Evolutionary conservation across 345 rosid genomes (phyloP).

Genomic region (Hibiscus mutabilis): DNA sequence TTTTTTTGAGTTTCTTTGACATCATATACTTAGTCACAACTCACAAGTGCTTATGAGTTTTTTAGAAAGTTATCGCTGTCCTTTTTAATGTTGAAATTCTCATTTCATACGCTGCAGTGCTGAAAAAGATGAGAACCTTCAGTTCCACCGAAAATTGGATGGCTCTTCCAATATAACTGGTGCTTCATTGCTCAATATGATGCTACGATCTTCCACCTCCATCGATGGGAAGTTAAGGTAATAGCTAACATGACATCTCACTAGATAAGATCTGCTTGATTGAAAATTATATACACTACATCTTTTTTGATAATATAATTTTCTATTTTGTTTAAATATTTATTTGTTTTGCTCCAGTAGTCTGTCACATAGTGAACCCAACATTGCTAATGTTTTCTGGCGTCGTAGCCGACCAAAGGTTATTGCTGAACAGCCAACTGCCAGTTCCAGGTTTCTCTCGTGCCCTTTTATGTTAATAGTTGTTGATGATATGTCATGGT

Average conservation of each 20-base stretch:
- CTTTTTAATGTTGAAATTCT: neutral
- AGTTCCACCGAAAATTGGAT: neutral
- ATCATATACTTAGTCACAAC: neutral
- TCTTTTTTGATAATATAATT: neutral
- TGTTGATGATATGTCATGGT: neutral
- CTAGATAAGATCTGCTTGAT: neutral
- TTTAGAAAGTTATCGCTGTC: neutral
- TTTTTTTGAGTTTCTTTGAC: neutral
- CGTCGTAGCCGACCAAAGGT: conserved; percentile 32
- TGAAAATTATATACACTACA: neutral
- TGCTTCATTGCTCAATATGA: neutral
- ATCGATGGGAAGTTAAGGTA: neutral
- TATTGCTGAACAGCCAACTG: conserved; percentile 92
- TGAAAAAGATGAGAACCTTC: conserved; percentile 43
- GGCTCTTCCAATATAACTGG: neutral
- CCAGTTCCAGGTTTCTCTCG: conserved; percentile 76
- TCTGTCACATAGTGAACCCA: conserved; percentile 2
- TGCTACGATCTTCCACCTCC: neutral
- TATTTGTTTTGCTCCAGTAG: neutral
- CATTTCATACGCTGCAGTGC: neutral
- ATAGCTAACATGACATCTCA: neutral
- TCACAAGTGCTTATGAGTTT: neutral
- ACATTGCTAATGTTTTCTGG: neutral
- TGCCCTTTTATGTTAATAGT: conserved; percentile 10
- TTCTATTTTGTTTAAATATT: neutral